Evolutionary conservation across 2,329 filamentous ascomycete genomes (phyloP), one percentile per base, ranked within the genome.

Genomic region (Neurospora crassa): DNA sequence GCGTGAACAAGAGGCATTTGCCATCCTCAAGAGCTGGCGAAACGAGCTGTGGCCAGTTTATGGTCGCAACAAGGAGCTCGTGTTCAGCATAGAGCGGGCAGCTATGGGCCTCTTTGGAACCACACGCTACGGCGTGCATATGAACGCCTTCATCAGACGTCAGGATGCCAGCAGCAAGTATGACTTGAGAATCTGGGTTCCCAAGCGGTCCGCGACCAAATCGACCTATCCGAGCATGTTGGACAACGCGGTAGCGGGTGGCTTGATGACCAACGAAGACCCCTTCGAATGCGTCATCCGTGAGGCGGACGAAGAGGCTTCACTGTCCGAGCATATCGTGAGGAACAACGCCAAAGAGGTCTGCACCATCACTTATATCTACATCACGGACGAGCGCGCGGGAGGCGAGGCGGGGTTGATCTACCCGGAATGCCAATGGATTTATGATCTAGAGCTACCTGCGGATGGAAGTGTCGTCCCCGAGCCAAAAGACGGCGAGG

Each of bases 161-260:
- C 83, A 85, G 47, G 80, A 79, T 40, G 77, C 81, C 1, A 82
- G 77, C 63, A 79, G 73, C 47, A 80, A 73, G 40, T 76, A 86
- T 69, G 90, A 90, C 20, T 81, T 97, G 67, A 90, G 89, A 77
- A 85, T 99, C 53, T 98, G 96, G 95, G 88, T 97, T 1, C 92
- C 96, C 3, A 87, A 90, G 67, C 87, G 96, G 11, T 88, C 94
- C 14, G 84, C 84, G 69, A 87, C 84, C 72, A 99, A 98, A 84
- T 89, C 92, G 75, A 97, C 94, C 0, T 99, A 95, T 78, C 91
- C 91, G 0, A 87, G 91, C n/a, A 94, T 97, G 87, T 84, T 99
- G 75, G 96, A 99, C 81, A 99, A 98, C 80, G 94, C 94, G 1
- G 96, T 97, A 7, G 96, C 94, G 0, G 87, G 87, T n/a, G 87